Evolutionary conservation across 495 filamentous ascomycete species (phyloP), one percentile per base, ranked within the genome.

Genomic region (Trichoderma parareesei): DNA sequence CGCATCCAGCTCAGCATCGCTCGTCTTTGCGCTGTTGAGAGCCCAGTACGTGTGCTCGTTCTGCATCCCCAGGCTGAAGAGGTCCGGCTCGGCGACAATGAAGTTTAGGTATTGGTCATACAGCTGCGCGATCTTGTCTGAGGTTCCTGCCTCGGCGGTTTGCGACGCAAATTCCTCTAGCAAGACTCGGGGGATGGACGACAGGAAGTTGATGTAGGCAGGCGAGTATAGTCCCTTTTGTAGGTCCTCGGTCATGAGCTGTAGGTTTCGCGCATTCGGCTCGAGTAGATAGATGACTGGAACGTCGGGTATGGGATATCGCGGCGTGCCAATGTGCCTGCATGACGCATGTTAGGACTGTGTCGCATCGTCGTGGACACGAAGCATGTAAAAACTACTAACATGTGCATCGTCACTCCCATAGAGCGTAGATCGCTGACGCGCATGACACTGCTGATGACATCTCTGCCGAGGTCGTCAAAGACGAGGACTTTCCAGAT

Each of bases 91-190:
- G 16, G 87, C 89, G 59, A 97, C 93, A 64, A 98, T 90, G 73
- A 98, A 99, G 72, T 99, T 99, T 46, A 99, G 83, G 66, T 98
- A 97, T 71, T 99, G 95, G 72, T 99, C 95, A 70, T 88, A 99
- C 42, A 99, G 87, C 70, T 97, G 93, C 16, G 92, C 85, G 62
- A 99, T 90, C 67, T 88, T 86, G 68, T 97, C 93, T 3, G 92
- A 85, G 3, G 92, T 94, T 13, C 87, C 89, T 20, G 90, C 87
- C 27, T 88, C 76, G 2, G 91, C 95, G 43, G 94, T 93, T 71
- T 95, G 86, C 18, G 88, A 83, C 8, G 93, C 95, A 72, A 98
- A 98, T 67, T 98, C 93, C 80, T 99, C 95, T 62, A 99, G 86
- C 35, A 99, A 81, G 14, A 92, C 89, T 61, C 95, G 84, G 2